Conservation (phyloP, 108 stramenopile species). For the Fistulifera solaris region DNA sequence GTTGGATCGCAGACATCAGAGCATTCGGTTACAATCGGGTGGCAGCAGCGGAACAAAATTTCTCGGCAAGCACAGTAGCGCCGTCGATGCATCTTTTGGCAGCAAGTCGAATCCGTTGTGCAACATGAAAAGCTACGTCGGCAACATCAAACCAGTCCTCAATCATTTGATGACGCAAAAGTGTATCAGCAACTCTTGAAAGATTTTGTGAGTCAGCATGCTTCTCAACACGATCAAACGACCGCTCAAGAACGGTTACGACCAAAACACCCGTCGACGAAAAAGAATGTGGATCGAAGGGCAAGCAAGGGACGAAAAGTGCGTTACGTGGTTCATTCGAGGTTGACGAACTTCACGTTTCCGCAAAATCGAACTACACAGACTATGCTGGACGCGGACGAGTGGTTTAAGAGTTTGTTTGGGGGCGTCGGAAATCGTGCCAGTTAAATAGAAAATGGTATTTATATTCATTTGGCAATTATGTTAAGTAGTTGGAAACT, state of each 20-base stretch:
- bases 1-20: constrained; percentile 48
- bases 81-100: constrained; percentile 25
- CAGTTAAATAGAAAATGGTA: no score
- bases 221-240: constrained; percentile 13
- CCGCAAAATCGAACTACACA: constrained; percentile 51
- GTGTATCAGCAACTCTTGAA: constrained; percentile 89
- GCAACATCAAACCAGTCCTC: not conserved
- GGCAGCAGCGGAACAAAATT: no score
- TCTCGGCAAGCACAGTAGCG: no score
- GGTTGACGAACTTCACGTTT: constrained; percentile 91
- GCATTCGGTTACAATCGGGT: constrained; percentile 45
- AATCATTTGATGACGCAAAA: constrained; percentile 79
- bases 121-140: constrained; percentile 25
- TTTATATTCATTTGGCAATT: no score
- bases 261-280: constrained; percentile 33
- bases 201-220: constrained; percentile 44
- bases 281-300: constrained; percentile 69
- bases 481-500: no score
- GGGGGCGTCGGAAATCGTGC: constrained; percentile 41
- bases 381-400: constrained; percentile 53
- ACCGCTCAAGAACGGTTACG: constrained; percentile 27
- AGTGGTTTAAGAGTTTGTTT: constrained; percentile 77
- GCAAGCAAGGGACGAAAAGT: constrained; percentile 94
- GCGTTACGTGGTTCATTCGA: constrained; percentile 81
- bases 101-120: constrained; percentile 45